These are phyloP conservation scores for Eucalyptus pauciflora DNA, from an alignment of 345 rosid species.

Conservation along the genomic window DNA sequence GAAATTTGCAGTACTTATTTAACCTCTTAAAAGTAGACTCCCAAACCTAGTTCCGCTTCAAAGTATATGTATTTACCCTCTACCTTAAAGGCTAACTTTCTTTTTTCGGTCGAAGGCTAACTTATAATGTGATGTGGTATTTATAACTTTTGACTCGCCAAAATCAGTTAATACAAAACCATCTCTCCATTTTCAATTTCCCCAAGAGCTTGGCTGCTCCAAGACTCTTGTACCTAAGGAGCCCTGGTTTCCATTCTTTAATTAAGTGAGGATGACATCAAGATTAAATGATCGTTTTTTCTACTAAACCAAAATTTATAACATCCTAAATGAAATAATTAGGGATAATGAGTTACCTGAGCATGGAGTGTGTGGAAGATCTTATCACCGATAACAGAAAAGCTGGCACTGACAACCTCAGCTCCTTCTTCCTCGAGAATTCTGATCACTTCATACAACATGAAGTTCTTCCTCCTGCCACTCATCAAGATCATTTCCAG, in stretches of 20 bases:
- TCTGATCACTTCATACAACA: constrained; percentile 17
- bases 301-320: background rate
- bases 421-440: constrained; percentile 52
- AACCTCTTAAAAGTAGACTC: background rate
- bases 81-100: background rate
- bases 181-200: background rate
- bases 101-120: too few species aligned
- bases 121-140: background rate
- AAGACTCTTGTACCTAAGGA: background rate
- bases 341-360: constrained; percentile 11
- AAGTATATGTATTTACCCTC: background rate
- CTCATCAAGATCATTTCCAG: constrained; percentile 29
- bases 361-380: constrained; percentile 46
- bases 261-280: background rate
- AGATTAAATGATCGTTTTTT: background rate
- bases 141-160: background rate
- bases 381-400: constrained; percentile 23
- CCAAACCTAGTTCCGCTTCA: background rate
- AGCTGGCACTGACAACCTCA: constrained; percentile 34
- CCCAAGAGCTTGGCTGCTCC: background rate
- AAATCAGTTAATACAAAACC: background rate
- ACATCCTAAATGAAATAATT: background rate
- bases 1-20: background rate
- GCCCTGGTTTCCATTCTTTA: background rate
- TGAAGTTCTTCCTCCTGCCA: constrained; percentile 23